These are phyloP conservation scores for Chaetoceros muelleri DNA, from an alignment of 108 stramenopile genomes.

Conservation along the genomic window DNA sequence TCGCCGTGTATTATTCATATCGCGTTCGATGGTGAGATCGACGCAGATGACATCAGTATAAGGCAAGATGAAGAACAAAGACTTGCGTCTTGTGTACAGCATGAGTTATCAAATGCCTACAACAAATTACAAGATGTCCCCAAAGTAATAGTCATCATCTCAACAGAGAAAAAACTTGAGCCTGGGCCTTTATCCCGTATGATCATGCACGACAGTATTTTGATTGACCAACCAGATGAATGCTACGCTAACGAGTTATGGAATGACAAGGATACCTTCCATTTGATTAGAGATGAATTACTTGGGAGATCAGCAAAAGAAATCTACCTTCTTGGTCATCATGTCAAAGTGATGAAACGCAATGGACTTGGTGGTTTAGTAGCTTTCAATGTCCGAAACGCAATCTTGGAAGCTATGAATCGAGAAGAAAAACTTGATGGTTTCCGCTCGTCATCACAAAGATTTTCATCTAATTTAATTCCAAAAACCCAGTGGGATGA, in stretches of 20 bases:
- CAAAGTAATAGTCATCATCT: conserved; percentile 43
- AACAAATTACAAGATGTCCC: conserved; percentile 2
- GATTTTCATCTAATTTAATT: conserved; percentile 26
- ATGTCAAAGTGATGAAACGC: conserved; percentile 6
- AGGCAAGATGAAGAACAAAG: not conserved
- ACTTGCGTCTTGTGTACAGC: not conserved
- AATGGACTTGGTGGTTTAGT: not conserved
- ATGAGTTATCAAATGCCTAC: not conserved
- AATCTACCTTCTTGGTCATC: conserved; percentile 16
- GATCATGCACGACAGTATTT: conserved; percentile 35
- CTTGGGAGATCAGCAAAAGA: conserved; percentile 25
- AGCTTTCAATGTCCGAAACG: conserved; percentile 7
- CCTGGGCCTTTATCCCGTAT: conserved; percentile 42
- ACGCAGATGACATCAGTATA: not conserved
- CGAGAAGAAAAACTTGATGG: conserved; percentile 16
- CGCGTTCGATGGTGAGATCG: not conserved
- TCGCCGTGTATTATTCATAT: not conserved
- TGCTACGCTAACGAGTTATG: conserved; percentile 50
- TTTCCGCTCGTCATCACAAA: conserved; percentile 9
- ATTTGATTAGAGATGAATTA: conserved; percentile 5
- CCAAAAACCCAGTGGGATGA: conserved; percentile 87
- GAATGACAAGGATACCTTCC: conserved; percentile 9
- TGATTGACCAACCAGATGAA: conserved; percentile 32
- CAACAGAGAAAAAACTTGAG: conserved; percentile 32
- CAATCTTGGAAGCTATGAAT: conserved; percentile 15